Evolutionary conservation across 306 rosid species (phyloP).

Genomic region (Coriaria nepalensis): DNA sequence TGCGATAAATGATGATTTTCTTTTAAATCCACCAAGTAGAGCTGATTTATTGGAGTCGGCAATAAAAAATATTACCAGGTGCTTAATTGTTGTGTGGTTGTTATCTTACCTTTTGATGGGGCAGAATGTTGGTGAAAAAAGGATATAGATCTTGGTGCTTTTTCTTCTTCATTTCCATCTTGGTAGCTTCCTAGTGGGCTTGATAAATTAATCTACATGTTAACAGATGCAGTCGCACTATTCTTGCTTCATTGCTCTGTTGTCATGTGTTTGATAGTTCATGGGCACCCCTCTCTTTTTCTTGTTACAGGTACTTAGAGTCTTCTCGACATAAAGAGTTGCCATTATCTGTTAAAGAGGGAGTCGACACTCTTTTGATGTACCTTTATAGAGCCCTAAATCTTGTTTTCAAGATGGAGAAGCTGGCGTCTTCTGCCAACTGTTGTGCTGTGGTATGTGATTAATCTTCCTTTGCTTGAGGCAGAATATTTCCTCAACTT

Average conservation of each 20-base stretch:
- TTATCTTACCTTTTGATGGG: background rate
- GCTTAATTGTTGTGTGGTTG: conserved; percentile 14
- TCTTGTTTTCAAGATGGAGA: conserved; percentile 71
- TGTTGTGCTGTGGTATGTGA: conserved; percentile 78
- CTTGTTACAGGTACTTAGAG: conserved; percentile 66
- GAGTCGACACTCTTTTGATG: conserved; percentile 86
- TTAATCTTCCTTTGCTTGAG: conserved; percentile 7
- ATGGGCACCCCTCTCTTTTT: conserved; percentile 3
- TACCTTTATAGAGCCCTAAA: conserved; percentile 82
- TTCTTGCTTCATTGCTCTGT: background rate
- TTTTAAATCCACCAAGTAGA: conserved; percentile 67
- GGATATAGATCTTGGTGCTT: no score
- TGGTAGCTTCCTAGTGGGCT: background rate
- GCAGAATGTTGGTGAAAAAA: no score
- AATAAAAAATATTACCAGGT: conserved; percentile 80
- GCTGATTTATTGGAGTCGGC: conserved; percentile 85
- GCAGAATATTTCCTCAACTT: conserved; percentile 4
- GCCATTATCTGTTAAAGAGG: conserved; percentile 54
- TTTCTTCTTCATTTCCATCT: background rate
- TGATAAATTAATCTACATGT: no score
- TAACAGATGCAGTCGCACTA: no score
- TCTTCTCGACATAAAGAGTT: conserved; percentile 53
- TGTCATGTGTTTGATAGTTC: conserved; percentile 4
- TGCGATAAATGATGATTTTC: conserved; percentile 49
- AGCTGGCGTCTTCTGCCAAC: conserved; percentile 76